Evolutionary conservation across 1,284 basidiomycete genomes (phyloP).

Genomic region (Pisolithus thermaeus): DNA sequence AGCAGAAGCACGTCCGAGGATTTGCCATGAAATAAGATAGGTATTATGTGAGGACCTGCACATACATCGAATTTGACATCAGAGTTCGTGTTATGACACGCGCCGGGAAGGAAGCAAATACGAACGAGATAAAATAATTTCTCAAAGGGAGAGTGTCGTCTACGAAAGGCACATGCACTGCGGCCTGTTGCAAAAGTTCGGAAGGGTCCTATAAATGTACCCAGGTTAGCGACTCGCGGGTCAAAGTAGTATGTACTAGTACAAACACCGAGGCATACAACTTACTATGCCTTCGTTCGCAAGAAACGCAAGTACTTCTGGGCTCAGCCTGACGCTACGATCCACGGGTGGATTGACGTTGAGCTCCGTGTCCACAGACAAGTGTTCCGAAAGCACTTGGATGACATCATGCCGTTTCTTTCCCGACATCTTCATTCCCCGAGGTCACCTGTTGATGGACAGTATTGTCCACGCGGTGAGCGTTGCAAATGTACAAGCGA

Average conservation of each 20-base stretch:
- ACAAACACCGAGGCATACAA: background rate
- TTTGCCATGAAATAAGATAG: slow-evolving; percentile 55
- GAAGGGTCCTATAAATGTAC: slow-evolving; percentile 27
- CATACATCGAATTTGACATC: background rate
- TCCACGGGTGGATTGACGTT: slow-evolving; percentile 13
- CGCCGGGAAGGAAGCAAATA: slow-evolving; percentile 4
- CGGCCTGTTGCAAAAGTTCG: slow-evolving; percentile 32
- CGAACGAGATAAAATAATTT: slow-evolving; percentile 55
- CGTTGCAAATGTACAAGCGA: too few species aligned
- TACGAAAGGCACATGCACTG: slow-evolving; percentile 30
- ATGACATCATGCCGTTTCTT: background rate
- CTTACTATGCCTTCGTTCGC: slow-evolving; percentile 15
- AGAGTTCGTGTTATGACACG: background rate
- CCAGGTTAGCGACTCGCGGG: background rate
- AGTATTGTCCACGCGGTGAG: too few species aligned
- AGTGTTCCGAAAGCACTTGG: slow-evolving; percentile 2
- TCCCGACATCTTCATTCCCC: too few species aligned
- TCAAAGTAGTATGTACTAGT: background rate
- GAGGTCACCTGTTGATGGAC: too few species aligned
- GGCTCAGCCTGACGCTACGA: slow-evolving; percentile 14
- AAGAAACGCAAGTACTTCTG: slow-evolving; percentile 19
- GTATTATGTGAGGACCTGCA: slow-evolving; percentile 60
- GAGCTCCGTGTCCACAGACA: slow-evolving; percentile 14
- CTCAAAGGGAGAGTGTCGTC: slow-evolving; percentile 44
- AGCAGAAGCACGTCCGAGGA: slow-evolving; percentile 52